A percentile compares a stretch with the other conserved stretches of the same genome.
These are phyloP conservation scores for Beta corolliflora DNA, from an alignment of 179 eudicot genomes.

Conservation along the genomic window DNA sequence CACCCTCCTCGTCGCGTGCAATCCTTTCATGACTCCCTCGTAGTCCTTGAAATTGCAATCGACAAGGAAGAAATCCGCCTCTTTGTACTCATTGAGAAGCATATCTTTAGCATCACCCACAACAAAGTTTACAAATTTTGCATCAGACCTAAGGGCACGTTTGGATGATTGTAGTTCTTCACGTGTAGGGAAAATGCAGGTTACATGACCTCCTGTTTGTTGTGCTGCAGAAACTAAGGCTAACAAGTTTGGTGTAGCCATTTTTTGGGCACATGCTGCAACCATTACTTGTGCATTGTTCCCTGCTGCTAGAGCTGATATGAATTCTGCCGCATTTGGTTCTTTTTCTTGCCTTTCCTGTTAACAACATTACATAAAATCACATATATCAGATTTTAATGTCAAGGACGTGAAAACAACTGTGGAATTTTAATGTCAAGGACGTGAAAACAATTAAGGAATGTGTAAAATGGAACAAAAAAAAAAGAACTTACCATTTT, in stretches of 20 bases:
- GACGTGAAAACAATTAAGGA: no score
- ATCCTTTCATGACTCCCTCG: conserved; percentile 24
- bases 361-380: neutral
- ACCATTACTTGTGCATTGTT: conserved; percentile 46
- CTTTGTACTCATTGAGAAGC: conserved; percentile 21
- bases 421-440: no score
- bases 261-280: conserved; percentile 25
- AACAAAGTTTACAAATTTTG: conserved; percentile 24
- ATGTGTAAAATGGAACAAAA: no score
- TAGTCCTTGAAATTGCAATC: conserved; percentile 33
- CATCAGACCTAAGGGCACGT: conserved; percentile 18
- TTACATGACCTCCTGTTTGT: conserved; percentile 36
- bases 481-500: conserved; percentile 34
- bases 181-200: conserved; percentile 26
- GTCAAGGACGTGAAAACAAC: no score
- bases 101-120: conserved; percentile 31
- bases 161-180: conserved; percentile 24
- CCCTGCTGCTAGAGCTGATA: conserved; percentile 44
- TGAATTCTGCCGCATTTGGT: conserved; percentile 40
- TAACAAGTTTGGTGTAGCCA: conserved; percentile 26
- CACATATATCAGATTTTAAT: conserved; percentile 9
- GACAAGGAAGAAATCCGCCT: conserved; percentile 29
- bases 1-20: conserved; percentile 9
- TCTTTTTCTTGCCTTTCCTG: conserved; percentile 39
- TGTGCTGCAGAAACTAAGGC: conserved; percentile 40